phyloP scores from a whole-genome alignment of 2,329 filamentous ascomycete species.

The Stemphylium vesicarium region DNA sequence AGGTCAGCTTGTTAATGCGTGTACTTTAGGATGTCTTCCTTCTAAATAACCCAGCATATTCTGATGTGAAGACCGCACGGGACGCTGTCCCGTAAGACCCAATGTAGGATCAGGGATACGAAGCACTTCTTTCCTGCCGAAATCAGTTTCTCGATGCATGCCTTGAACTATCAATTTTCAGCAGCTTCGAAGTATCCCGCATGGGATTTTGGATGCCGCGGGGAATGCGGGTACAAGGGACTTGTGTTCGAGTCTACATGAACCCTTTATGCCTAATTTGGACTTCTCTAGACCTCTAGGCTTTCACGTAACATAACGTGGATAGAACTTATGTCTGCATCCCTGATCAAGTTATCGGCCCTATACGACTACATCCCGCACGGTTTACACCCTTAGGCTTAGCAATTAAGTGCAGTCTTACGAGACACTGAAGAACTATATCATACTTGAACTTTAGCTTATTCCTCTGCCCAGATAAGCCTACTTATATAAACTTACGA shows the following conservation, averaged over 20 bases:
- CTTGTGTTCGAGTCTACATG: not conserved
- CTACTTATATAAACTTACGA: too few relatives aligned
- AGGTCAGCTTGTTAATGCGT: not conserved
- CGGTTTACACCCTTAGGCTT: not conserved
- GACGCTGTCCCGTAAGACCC: not conserved
- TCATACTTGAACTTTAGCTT: too few relatives aligned
- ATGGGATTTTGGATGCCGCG: not conserved
- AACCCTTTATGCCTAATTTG: not conserved
- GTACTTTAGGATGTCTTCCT: not conserved
- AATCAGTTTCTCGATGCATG: not conserved
- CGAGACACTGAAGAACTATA: too few relatives aligned
- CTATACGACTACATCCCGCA: not conserved
- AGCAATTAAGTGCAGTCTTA: not conserved
- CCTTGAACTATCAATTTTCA: not conserved
- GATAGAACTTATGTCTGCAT: not conserved
- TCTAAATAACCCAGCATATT: not conserved
- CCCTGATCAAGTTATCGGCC: not conserved
- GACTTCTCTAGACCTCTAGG: not conserved
- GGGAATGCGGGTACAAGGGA: not conserved
- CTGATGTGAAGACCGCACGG: not conserved
- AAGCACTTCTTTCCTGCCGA: not conserved
- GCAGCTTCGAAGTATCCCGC: conserved; percentile 1
- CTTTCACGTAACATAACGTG: not conserved
- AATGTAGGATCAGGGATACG: not conserved
- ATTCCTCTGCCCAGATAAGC: too few relatives aligned